These are phyloP conservation scores for Tolypocladium amazonense DNA, from an alignment of 2,329 filamentous ascomycete genomes.

Conservation along the genomic window DNA sequence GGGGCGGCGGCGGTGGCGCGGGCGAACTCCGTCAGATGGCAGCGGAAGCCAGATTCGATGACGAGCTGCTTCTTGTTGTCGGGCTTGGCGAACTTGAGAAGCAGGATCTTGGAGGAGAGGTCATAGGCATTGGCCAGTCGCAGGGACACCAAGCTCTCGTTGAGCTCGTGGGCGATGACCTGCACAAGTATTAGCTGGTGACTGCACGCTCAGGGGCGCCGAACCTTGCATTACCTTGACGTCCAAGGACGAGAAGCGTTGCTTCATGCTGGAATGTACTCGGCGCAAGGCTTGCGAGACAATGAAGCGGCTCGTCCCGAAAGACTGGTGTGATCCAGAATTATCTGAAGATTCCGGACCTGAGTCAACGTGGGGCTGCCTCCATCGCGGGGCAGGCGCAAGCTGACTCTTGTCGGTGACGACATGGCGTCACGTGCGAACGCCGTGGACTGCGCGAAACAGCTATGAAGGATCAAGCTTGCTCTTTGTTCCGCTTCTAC, in stretches of 20 bases:
- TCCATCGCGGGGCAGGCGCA: slow-evolving; percentile 4
- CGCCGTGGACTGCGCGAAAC: background rate
- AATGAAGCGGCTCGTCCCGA: background rate
- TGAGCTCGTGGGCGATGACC: slow-evolving; percentile 93
- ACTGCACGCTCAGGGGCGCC: background rate
- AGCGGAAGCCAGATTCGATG: slow-evolving; percentile 91
- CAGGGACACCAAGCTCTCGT: slow-evolving; percentile 61
- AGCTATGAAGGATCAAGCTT: background rate
- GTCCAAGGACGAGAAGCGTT: slow-evolving; percentile 69
- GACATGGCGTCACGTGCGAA: slow-evolving; percentile 5
- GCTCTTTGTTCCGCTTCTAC: background rate
- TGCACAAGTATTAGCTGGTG: slow-evolving; percentile 22
- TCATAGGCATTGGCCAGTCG: slow-evolving; percentile 94
- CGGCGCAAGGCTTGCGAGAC: background rate
- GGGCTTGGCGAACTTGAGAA: slow-evolving; percentile 90
- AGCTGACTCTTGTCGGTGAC: background rate
- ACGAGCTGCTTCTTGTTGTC: slow-evolving; percentile 82
- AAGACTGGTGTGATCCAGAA: background rate
- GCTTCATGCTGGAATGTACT: slow-evolving; percentile 50
- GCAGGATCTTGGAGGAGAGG: slow-evolving; percentile 86
- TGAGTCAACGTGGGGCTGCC: slow-evolving; percentile 4
- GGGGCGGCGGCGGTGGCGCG: slow-evolving; percentile 77
- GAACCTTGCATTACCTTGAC: slow-evolving; percentile 44
- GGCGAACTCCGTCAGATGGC: slow-evolving; percentile 84
- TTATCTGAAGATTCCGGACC: background rate